Evolutionary conservation across 1,284 basidiomycete genomes (phyloP).

Genomic region (Ganoderma boninense): DNA sequence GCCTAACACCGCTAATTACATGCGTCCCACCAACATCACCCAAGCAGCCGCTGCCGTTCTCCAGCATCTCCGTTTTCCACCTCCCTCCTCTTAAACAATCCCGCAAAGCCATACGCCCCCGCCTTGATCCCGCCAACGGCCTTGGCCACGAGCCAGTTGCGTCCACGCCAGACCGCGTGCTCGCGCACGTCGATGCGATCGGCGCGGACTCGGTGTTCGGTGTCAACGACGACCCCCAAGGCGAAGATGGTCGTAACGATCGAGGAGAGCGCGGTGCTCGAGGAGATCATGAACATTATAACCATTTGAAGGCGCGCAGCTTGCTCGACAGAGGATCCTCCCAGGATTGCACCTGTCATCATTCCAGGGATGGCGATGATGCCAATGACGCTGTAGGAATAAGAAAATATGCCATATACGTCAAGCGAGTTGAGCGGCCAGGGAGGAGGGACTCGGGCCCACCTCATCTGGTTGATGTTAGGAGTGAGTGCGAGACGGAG

Average conservation of each 20-base stretch:
- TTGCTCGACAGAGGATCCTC: slow-evolving; percentile 83
- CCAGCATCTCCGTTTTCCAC: slow-evolving; percentile 14
- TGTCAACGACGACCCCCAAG: slow-evolving; percentile 71
- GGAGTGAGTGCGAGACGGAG: slow-evolving; percentile 83
- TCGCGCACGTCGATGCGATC: slow-evolving; percentile 67
- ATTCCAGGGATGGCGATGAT: slow-evolving; percentile 82
- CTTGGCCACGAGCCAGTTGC: slow-evolving; percentile 31
- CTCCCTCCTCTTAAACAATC: slow-evolving; percentile 17
- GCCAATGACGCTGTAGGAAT: slow-evolving; percentile 69
- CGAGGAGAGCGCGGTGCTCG: slow-evolving; percentile 73
- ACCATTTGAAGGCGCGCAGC: slow-evolving; percentile 89
- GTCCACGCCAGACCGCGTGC: slow-evolving; percentile 57
- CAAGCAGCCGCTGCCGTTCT: slow-evolving; percentile 35
- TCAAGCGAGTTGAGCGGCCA: not conserved
- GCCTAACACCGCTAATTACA: too few relatives aligned
- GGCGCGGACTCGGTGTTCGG: slow-evolving; percentile 71
- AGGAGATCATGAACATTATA: slow-evolving; percentile 91
- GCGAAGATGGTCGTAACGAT: slow-evolving; percentile 70
- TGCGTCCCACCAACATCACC: slow-evolving; percentile 27
- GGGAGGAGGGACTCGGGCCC: slow-evolving; percentile 28
- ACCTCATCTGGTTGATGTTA: slow-evolving; percentile 89
- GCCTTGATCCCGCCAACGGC: slow-evolving; percentile 27
- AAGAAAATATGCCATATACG: not conserved
- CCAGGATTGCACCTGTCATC: slow-evolving; percentile 92
- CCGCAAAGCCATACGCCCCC: slow-evolving; percentile 12